Evolutionary conservation across 2,329 filamentous ascomycete species (phyloP).

Genomic region (Claviceps paspali): DNA sequence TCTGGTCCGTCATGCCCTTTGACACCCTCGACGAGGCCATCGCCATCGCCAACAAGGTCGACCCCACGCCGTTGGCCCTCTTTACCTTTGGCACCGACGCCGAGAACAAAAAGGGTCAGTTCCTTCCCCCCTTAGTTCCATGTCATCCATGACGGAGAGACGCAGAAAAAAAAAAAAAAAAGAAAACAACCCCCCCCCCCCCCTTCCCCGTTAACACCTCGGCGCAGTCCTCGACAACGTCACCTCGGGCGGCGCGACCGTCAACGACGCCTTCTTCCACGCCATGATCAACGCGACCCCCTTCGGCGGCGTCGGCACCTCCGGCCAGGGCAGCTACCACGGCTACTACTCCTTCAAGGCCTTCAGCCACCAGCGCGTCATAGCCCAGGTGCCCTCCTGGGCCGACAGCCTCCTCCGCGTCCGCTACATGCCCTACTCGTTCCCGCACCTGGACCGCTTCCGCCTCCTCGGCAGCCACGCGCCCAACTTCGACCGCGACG

Average conservation of each 20-base stretch:
- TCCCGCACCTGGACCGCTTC: slow-evolving; percentile 28
- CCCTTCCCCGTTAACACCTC: too few relatives aligned
- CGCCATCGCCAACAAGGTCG: slow-evolving; percentile 60
- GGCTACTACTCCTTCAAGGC: slow-evolving; percentile 31
- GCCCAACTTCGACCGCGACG: slow-evolving; percentile 48
- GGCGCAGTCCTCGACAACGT: slow-evolving; percentile 23
- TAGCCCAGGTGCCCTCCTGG: slow-evolving; percentile 23
- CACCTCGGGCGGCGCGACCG: slow-evolving; percentile 33
- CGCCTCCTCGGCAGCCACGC: slow-evolving; percentile 25
- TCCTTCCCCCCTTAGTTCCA: slow-evolving; percentile 3
- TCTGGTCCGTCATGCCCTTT: slow-evolving; percentile 69
- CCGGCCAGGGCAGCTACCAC: slow-evolving; percentile 33
- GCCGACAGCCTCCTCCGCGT: slow-evolving; percentile 40
- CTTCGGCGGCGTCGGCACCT: slow-evolving; percentile 34
- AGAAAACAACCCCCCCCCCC: not conserved
- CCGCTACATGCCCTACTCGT: slow-evolving; percentile 50
- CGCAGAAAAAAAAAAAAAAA: not conserved
- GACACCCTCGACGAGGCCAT: slow-evolving; percentile 77
- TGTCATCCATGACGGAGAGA: too few relatives aligned
- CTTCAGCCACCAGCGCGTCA: slow-evolving; percentile 24
- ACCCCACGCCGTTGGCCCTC: slow-evolving; percentile 69
- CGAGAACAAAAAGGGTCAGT: slow-evolving; percentile 58
- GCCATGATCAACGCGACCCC: slow-evolving; percentile 25
- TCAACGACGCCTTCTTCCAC: slow-evolving; percentile 34
- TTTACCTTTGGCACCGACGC: slow-evolving; percentile 72